Evolutionary conservation across 2,329 filamentous ascomycete genomes (phyloP).

Genomic region (Fusarium sarcochroum): DNA sequence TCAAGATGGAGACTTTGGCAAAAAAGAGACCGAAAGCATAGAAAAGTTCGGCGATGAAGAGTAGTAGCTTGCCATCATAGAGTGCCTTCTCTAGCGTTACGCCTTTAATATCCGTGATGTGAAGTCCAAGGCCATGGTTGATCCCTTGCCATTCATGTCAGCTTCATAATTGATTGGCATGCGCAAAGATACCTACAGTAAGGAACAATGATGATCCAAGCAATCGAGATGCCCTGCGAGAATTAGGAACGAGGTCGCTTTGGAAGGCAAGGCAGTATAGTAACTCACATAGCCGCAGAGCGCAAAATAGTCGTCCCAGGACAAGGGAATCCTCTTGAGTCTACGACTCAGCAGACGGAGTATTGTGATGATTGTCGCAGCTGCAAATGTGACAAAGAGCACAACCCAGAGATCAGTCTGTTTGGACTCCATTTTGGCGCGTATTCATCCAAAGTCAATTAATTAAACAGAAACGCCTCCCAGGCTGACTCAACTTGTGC

Average conservation of each 20-base stretch:
- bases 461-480: background rate
- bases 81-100: background rate
- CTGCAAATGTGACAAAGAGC: conserved; percentile 36
- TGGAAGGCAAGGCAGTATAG: too few relatives aligned
- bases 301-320: conserved; percentile 44
- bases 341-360: conserved; percentile 37
- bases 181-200: conserved; percentile 22
- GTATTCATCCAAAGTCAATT: background rate
- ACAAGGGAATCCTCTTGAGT: conserved; percentile 29
- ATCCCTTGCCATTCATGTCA: conserved; percentile 31
- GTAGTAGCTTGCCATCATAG: conserved; percentile 13
- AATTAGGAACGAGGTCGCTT: background rate
- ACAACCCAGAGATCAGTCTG: conserved; percentile 35
- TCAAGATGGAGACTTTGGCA: conserved; percentile 48
- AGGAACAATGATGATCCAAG: conserved; percentile 37
- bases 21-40: conserved; percentile 50
- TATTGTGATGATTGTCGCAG: conserved; percentile 32
- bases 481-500: background rate
- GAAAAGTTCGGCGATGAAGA: conserved; percentile 46
- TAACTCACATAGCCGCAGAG: conserved; percentile 35
- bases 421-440: conserved; percentile 22
- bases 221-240: conserved; percentile 26
- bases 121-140: conserved; percentile 33
- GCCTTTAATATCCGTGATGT: conserved; percentile 17
- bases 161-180: background rate